These are phyloP conservation scores for Talaromyces sp. DNA, from an alignment of 2,329 filamentous ascomycete genomes.

Conservation along the genomic window DNA sequence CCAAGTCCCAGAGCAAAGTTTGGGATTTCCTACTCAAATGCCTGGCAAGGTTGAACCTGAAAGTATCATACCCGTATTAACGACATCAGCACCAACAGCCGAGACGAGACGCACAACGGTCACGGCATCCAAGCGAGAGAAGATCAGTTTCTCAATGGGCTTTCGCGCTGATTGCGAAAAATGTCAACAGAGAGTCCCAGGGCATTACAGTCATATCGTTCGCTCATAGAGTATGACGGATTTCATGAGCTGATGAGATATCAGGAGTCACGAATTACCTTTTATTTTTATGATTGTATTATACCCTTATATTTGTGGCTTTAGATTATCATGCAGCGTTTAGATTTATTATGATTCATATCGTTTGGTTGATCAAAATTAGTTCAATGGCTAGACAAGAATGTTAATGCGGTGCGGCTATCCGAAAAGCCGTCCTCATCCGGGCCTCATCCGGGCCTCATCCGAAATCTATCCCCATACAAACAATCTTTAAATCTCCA, in stretches of 20 bases:
- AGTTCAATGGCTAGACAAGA: neutral
- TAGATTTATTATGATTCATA: neutral
- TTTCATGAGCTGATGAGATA: neutral
- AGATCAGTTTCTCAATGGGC: slow-evolving; percentile 72
- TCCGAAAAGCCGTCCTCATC: slow-evolving; percentile 5
- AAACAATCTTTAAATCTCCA: neutral
- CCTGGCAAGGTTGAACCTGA: neutral
- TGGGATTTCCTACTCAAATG: neutral
- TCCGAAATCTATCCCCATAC: slow-evolving; percentile 6
- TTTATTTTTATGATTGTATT: neutral
- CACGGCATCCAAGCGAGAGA: slow-evolving; percentile 31
- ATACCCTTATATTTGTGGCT: neutral
- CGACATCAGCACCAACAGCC: neutral
- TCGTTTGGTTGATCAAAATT: neutral
- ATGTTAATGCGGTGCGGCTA: slow-evolving; percentile 5
- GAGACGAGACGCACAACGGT: neutral
- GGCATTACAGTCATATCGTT: slow-evolving; percentile 78
- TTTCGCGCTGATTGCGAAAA: slow-evolving; percentile 76
- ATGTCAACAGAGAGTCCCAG: slow-evolving; percentile 69
- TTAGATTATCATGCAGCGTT: neutral
- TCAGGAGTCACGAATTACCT: neutral
- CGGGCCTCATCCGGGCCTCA: slow-evolving; percentile 17
- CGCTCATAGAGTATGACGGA: slow-evolving; percentile 24
- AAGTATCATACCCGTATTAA: neutral
- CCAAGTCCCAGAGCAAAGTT: slow-evolving; percentile 8